Percentiles rank a stretch among this genome's conserved stretches.
Conservation (phyloP, 805 yeast species). For the Ogataea populi-albae region DNA sequence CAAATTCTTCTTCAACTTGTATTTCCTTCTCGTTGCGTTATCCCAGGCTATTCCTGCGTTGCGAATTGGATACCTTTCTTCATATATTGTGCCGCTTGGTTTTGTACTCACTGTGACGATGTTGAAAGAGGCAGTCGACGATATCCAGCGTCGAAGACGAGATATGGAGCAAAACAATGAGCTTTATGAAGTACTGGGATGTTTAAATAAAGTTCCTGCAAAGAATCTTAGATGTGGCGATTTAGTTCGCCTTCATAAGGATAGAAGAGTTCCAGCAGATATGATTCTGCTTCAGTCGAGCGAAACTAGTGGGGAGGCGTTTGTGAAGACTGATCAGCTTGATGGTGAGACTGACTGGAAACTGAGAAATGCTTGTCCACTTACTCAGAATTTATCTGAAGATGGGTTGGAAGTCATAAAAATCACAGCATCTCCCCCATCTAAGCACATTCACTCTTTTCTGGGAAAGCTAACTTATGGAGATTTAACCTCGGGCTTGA, state of each 20-base stretch:
- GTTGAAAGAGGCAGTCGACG: slow-evolving; percentile 95
- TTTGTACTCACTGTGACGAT: slow-evolving; percentile 91
- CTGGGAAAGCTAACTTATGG: slow-evolving; percentile 68
- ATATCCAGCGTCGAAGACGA: slow-evolving; percentile 82
- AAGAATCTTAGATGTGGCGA: slow-evolving; percentile 82
- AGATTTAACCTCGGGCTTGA: slow-evolving; percentile 58
- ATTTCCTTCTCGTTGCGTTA: slow-evolving; percentile 87
- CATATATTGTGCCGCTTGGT: slow-evolving; percentile 90
- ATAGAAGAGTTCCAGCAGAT: slow-evolving; percentile 91
- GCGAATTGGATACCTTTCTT: slow-evolving; percentile 88
- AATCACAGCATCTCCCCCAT: slow-evolving; percentile 76
- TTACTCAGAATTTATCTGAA: slow-evolving; percentile 63
- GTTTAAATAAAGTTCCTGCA: slow-evolving; percentile 43
- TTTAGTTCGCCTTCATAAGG: slow-evolving; percentile 72
- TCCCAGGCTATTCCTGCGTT: slow-evolving; percentile 89
- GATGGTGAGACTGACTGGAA: slow-evolving; percentile 99
- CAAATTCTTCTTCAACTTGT: slow-evolving; percentile 92
- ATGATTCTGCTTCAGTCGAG: slow-evolving; percentile 79
- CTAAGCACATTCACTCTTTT: slow-evolving; percentile 78
- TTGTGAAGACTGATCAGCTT: slow-evolving; percentile 93
- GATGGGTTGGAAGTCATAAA: slow-evolving; percentile 51
- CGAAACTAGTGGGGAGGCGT: slow-evolving; percentile 80
- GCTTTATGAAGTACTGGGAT: slow-evolving; percentile 65
- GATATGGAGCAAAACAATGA: slow-evolving; percentile 89
- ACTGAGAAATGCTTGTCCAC: slow-evolving; percentile 69